Evolutionary conservation across 306 rosid species (phyloP), one percentile per base, ranked within the genome.

Genomic region (Abrus precatorius): DNA sequence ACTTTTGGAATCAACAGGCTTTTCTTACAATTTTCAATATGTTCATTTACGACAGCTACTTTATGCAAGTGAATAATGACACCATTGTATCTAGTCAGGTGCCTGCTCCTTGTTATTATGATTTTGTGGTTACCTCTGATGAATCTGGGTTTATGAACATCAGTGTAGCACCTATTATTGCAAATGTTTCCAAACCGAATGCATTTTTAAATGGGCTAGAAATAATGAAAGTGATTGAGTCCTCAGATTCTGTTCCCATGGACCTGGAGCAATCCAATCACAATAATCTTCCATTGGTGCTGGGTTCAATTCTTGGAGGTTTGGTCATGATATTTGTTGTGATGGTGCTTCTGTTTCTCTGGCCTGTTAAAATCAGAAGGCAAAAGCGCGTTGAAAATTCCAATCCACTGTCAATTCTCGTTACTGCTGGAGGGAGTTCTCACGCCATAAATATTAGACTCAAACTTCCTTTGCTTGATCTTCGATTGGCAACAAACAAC

Each of bases 121-220:
- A 87, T 49, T 71, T 40, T 28, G 83, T 85, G 30, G 86, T 87
- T 50, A 84, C 50, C 3, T 86, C 92, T 7, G 83, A 83, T 70
- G 27, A 34, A 6, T 74, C 82, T 53, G 85, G 86, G 0, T 0
- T 5, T 10, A 11, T 83, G 4, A 66, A 5, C 2, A 57, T 85
- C 45, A 45, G 70, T 1, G 29, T 86, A 28, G 5, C 3, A 9
- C 72, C 75, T 55, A 0, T 0, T 55, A 0, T 0, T 54, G 0
- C 1, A 13, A 2, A 47, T 1, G 49, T 0, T 56, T 0, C 0
- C 3, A 0, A 0, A 4, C 40, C 48, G 4, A 3, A 3, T 0
- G 82, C 80, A 0, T 81, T 74, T 69, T 9, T 87, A 45, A 89
- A 89, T 6, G 92, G 89, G 10, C 65, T 89, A 61, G 89, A 89